Evolutionary conservation across 345 rosid genomes (phyloP).

Genomic region (Laguncularia racemosa): DNA sequence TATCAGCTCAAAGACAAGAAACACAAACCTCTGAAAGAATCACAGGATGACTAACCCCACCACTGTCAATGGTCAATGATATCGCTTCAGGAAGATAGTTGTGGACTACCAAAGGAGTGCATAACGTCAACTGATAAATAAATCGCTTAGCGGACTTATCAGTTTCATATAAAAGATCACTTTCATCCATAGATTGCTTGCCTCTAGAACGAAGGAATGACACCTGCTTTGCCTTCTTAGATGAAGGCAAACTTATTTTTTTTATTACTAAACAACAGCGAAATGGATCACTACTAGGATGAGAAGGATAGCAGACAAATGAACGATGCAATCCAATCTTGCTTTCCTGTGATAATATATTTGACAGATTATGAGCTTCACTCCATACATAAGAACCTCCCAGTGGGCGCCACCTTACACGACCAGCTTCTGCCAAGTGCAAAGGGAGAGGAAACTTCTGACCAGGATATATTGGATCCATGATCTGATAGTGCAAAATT

Average conservation of each 20-base stretch:
- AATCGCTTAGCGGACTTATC: conserved; percentile 35
- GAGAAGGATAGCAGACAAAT: conserved; percentile 89
- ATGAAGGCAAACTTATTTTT: conserved; percentile 45
- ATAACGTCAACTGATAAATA: conserved; percentile 64
- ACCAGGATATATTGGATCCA: conserved; percentile 87
- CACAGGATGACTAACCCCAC: conserved; percentile 51
- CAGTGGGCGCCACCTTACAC: conserved; percentile 84
- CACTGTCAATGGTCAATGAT: conserved; percentile 61
- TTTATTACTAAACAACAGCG: conserved; percentile 79
- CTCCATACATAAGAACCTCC: conserved; percentile 88
- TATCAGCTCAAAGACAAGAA: conserved; percentile 2
- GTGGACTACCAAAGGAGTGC: conserved; percentile 61
- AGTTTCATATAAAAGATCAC: conserved; percentile 23
- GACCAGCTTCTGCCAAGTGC: conserved; percentile 88
- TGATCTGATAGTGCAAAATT: conserved; percentile 40
- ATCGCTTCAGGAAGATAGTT: conserved; percentile 73
- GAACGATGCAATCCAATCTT: conserved; percentile 72
- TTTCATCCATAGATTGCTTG: conserved; percentile 26
- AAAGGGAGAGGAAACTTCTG: conserved; percentile 85
- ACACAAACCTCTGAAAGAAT: conserved; percentile 75
- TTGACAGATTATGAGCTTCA: conserved; percentile 71
- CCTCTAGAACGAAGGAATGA: conserved; percentile 12
- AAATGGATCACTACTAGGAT: conserved; percentile 81
- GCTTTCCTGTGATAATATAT: conserved; percentile 70
- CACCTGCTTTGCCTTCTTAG: conserved; percentile 27